Base-by-base conservation (phyloP, 2,329 filamentous ascomycete genomes). In the Aspergillus pseudotamarii region DNA sequence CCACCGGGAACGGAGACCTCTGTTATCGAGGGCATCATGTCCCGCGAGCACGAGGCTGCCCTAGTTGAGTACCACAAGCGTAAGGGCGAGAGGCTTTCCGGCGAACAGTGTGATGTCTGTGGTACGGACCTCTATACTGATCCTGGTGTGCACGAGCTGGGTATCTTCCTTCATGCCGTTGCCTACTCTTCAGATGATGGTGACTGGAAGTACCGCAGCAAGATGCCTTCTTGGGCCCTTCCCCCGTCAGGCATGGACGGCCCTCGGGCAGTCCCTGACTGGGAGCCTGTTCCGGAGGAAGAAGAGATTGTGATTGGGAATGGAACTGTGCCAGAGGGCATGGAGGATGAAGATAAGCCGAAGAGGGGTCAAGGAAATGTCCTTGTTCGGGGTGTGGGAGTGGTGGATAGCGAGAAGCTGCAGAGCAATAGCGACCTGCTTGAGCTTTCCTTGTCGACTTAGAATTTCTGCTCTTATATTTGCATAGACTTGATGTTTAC, bases 41-140 rank as follows among this genome's bases (percentile, higher is more conserved):
- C 78, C 23, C 77, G 75, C 23, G 79, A 80, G 57, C 80, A 83
- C 64, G 92, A 97, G 73, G 92, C 95, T 71, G 94, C 97, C 88
- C 90, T 97, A 43, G 91, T 94, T 69, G 85, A 90, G 60, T 98
- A 98, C 77, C 88, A 97, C 74, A 93, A 94, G 79, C 88, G 89
- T 71, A 94, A 94, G 71, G 94, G 94, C 1, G 95, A 99, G 82
- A 94, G 92, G 76, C 91, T 98, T 85, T 96, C 94, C 1, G 95
- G 95, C 14, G 83, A 93, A 72, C 80, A 88, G 19, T 99, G 95
- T 76, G 84, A 89, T 6, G 78, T 93, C 38, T 99, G 95, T 77
- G 86, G 90, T 63, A 97, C 95, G 23, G 91, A 92, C 26, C 82
- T 99, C 50, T 99, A 98, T 78, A 96, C 92, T 19, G 95, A 99